Percentiles rank a stretch among this genome's conserved stretches.
phyloP scores from a whole-genome alignment of 345 rosid genomes.

The Dipteronia dyeriana region DNA sequence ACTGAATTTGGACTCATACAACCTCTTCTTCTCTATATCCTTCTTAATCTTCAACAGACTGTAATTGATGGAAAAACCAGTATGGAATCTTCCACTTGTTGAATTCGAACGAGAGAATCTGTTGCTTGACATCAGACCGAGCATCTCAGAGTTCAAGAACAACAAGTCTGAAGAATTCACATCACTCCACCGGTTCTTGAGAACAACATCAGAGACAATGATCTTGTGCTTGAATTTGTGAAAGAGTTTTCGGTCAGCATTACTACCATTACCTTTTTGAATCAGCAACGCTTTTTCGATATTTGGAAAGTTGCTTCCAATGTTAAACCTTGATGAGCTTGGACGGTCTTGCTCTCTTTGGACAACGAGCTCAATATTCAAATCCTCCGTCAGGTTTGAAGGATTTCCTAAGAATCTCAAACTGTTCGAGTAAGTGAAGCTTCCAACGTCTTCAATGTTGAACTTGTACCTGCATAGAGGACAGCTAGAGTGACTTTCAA shows the following conservation, averaged over 20 bases:
- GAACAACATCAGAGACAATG: constrained; percentile 39
- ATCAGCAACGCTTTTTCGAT: constrained; percentile 12
- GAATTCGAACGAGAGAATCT: constrained; percentile 26
- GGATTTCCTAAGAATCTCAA: constrained; percentile 28
- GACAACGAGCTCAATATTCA: constrained; percentile 37
- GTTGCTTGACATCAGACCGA: constrained; percentile 28
- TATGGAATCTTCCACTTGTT: constrained; percentile 17
- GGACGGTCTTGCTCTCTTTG: constrained; percentile 35
- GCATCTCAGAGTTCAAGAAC: constrained; percentile 47
- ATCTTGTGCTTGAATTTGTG: constrained; percentile 53
- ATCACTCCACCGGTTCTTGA: constrained; percentile 54
- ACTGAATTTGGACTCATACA: constrained; percentile 28
- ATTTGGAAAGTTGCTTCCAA: constrained; percentile 18
- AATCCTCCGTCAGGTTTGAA: constrained; percentile 31
- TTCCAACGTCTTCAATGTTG: constrained; percentile 26
- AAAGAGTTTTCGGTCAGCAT: constrained; percentile 12
- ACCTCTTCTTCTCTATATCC: constrained; percentile 43
- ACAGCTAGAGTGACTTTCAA: constrained; percentile 44
- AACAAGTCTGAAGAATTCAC: constrained; percentile 51
- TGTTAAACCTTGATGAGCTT: constrained; percentile 23
- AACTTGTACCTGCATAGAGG: constrained; percentile 52
- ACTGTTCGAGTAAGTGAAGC: constrained; percentile 33
- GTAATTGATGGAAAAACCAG: constrained; percentile 11
- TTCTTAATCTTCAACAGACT: constrained; percentile 32
- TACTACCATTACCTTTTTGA: constrained; percentile 13